A percentile compares a stretch with the other conserved stretches of the same genome.
Evolutionary conservation across 2,329 filamentous ascomycete species (phyloP).

Genomic region (Microsporum ferrugineum): DNA sequence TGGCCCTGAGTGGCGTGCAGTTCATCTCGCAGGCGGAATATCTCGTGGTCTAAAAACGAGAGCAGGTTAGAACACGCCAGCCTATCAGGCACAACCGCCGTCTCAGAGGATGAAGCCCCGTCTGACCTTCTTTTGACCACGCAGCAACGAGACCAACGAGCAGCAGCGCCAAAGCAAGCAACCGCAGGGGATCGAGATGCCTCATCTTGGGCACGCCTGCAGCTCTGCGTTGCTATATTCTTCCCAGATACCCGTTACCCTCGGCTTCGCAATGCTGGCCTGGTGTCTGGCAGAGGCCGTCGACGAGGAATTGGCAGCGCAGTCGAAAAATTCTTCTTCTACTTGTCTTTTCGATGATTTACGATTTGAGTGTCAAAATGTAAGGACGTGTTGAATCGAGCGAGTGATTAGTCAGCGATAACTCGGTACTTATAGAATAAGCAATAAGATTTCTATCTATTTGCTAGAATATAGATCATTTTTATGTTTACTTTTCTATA

Average conservation of each 20-base stretch:
- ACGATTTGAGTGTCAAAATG: too few species aligned
- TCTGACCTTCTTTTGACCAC: conserved; percentile 78
- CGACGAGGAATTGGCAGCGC: not conserved
- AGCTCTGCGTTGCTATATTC: not conserved
- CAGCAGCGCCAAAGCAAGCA: conserved; percentile 58
- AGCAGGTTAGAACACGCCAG: not conserved
- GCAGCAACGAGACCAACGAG: conserved; percentile 57
- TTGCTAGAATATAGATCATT: too few species aligned
- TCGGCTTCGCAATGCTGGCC: not conserved
- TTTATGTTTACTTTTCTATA: too few species aligned
- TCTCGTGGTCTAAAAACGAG: conserved; percentile 67
- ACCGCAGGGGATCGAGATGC: conserved; percentile 47
- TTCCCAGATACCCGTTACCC: not conserved
- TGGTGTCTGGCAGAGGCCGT: not conserved
- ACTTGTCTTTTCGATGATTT: not conserved
- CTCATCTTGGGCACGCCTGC: conserved; percentile 49
- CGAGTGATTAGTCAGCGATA: too few species aligned
- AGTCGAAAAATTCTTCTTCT: not conserved
- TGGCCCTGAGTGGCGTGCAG: conserved; percentile 61
- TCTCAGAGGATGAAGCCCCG: conserved; percentile 6
- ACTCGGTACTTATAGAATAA: too few species aligned
- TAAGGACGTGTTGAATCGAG: too few species aligned
- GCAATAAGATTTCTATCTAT: too few species aligned
- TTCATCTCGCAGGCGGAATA: conserved; percentile 90
- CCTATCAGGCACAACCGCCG: not conserved